phyloP scores from a whole-genome alignment of 1,139 yeast species.

The Hansenula anomala region DNA sequence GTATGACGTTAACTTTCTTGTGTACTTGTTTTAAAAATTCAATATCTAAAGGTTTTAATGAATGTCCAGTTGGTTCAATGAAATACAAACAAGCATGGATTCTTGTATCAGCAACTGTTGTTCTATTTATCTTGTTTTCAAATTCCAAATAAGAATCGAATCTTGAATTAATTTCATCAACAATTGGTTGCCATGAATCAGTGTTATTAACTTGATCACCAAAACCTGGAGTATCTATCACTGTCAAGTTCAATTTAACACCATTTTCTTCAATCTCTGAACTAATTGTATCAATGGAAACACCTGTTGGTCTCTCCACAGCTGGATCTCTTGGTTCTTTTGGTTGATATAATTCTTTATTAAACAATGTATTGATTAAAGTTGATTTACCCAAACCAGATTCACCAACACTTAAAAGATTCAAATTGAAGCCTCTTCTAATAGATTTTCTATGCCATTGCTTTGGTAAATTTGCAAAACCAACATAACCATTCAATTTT shows the following conservation, averaged over 20 bases:
- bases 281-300: constrained; percentile 61
- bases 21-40: constrained; percentile 86
- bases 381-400: constrained; percentile 94
- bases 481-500: constrained; percentile 88
- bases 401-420: constrained; percentile 87
- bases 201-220: constrained; percentile 88
- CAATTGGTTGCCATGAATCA: constrained; percentile 91
- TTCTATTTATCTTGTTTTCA: constrained; percentile 82
- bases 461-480: constrained; percentile 96
- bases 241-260: constrained; percentile 78
- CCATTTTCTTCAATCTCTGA: constrained; percentile 90
- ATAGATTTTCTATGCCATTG: constrained; percentile 98
- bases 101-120: constrained; percentile 68
- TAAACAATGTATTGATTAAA: constrained; percentile 85
- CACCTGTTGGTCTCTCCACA: constrained; percentile 26
- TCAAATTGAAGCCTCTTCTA: constrained; percentile 89
- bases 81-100: constrained; percentile 86
- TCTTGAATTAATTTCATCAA: constrained; percentile 82
- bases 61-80: constrained; percentile 96
- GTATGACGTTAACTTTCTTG: constrained; percentile 89
- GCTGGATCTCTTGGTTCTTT: constrained; percentile 27
- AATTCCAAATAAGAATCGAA: constrained; percentile 86
- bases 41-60: constrained; percentile 83
- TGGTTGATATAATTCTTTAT: constrained; percentile 57
- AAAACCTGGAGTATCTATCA: constrained; percentile 90